Base-by-base conservation (phyloP, 768 basidiomycete genomes). In the Hydnomerulius pinastri region DNA sequence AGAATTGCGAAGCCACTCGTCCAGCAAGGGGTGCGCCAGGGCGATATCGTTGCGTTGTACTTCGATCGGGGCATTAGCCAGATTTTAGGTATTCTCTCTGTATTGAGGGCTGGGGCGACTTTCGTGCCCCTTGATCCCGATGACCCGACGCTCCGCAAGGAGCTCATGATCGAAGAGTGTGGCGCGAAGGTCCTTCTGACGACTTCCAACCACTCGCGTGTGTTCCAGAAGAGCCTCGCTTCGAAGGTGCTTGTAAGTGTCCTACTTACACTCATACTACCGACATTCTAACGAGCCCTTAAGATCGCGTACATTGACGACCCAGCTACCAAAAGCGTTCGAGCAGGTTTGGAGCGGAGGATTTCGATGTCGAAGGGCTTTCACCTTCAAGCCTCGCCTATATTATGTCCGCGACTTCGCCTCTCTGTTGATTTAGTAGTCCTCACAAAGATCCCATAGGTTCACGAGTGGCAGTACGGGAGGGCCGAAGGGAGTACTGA, bases 31-130 rank as follows among this genome's bases (percentile, higher is more conserved):
- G 56, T 57, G n/a, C 37, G 44, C 21, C 52, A 53, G 2, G 56
- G 53, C 30, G 53, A 49, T 39, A 42, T 57, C 27, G 43, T 54
- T 28, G 53, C 56, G 13, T 39, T 57, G 8, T 57, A 53, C 43
- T 54, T 57, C 49, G 56, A 57, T 15, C 53, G 56, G 9, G 56
- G 56, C 20, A 57, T 54, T 24, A 35, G 37, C 30, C 56, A 57
- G 28, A 58, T 58, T 21, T 29, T 62, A 5, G 54, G 50, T 38
- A 51, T 61, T 4, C 47, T 63, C 13, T 57, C 61, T 18, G 54
- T 63, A 25, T 42, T 63, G 48, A 63, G 61, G 42, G 56, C 61
- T 5, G 61, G 60, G 21, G 61, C 35, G n/a, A n/a, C n/a, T n/a
- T n/a, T n/a, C n/a, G n/a, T n/a, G n/a, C n/a, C n/a, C n/a, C n/a